Evolutionary conservation across 495 filamentous ascomycete genomes (phyloP), one percentile per base, ranked within the genome.

Genomic region (Penicillium salamii): DNA sequence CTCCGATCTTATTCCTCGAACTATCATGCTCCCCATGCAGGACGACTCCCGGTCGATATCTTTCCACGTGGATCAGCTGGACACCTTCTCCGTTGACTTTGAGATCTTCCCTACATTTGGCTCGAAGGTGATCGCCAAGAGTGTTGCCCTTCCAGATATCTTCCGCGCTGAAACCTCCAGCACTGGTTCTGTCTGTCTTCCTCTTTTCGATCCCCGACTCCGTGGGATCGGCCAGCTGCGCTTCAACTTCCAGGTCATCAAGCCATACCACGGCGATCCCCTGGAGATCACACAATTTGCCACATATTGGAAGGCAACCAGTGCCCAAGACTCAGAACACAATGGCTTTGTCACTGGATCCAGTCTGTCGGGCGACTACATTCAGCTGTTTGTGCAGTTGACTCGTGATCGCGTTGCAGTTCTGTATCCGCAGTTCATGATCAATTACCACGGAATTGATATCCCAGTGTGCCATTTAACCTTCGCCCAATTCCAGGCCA

Each of bases 231-330:
- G 95, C 19, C 89, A 95, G 59, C 87, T 98, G 50, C 89, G 78
- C 43, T 97, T 98, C 75, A 83, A 89, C 52, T 95, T 87, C 54
- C 91, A 97, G 64, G 88, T 97, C 28, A 96, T 98, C 62, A 96
- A 95, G 63, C 92, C 93, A 2, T 98, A 97, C 69, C 83, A 84
- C 53, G 92, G 95, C n/a, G 85, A 87, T 52, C 89, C 95, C 2
- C 71, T 97, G 31, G 95, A 97, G 64, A 96, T 98, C 44, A 95
- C 92, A 1, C 89, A 96, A 55, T 97, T 97, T 62, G 93, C 95
- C 46, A 97, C 93, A 3, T 98, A 98, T 68, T 98, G 93, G 93
- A 97, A 96, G 69, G 92, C 91, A 1, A 98, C 95, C 4, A 96
- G 89, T 59, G 89, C 95, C 50, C 72, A 91, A 35, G 89, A 95